These are phyloP conservation scores for Yamadazyma atmosphaerica DNA, from an alignment of 1,139 yeast genomes.

Conservation along the genomic window DNA sequence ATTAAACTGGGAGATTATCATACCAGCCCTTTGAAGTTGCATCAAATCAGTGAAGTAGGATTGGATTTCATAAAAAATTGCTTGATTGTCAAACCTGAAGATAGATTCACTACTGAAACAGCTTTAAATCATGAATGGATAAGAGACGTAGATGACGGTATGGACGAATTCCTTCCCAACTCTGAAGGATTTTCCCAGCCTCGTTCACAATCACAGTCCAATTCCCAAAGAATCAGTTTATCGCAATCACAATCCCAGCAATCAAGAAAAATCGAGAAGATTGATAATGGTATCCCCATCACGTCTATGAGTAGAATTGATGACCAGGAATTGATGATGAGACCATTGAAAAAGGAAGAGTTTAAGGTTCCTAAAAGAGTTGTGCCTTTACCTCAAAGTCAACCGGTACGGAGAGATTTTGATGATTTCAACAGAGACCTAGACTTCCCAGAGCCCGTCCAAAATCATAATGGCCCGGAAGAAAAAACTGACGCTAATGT, in stretches of 20 bases:
- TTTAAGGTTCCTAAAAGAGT: slow-evolving; percentile 47
- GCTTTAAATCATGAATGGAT: slow-evolving; percentile 78
- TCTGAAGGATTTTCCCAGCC: slow-evolving; percentile 7
- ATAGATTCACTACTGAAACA: slow-evolving; percentile 67
- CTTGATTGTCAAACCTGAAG: slow-evolving; percentile 71
- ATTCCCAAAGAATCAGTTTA: slow-evolving; percentile 47
- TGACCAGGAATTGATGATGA: slow-evolving; percentile 42
- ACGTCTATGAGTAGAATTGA: slow-evolving; percentile 45
- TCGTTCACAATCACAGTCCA: slow-evolving; percentile 4
- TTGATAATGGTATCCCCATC: slow-evolving; percentile 42
- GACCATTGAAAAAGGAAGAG: slow-evolving; percentile 42
- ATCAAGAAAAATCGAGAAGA: slow-evolving; percentile 42
- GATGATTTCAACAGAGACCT: slow-evolving; percentile 4
- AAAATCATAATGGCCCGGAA: neutral
- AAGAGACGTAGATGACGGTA: slow-evolving; percentile 28
- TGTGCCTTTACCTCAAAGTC: slow-evolving; percentile 45
- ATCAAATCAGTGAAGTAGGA: slow-evolving; percentile 62
- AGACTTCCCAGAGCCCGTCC: neutral
- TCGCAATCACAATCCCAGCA: slow-evolving; percentile 76
- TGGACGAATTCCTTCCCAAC: slow-evolving; percentile 6
- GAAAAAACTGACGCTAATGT: neutral
- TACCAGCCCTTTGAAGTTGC: slow-evolving; percentile 71
- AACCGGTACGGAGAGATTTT: slow-evolving; percentile 20
- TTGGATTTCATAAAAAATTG: slow-evolving; percentile 68
- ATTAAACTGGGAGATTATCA: slow-evolving; percentile 79